Evolutionary conservation across 1,284 basidiomycete genomes (phyloP).

Genomic region (Amylostereum areolatum): DNA sequence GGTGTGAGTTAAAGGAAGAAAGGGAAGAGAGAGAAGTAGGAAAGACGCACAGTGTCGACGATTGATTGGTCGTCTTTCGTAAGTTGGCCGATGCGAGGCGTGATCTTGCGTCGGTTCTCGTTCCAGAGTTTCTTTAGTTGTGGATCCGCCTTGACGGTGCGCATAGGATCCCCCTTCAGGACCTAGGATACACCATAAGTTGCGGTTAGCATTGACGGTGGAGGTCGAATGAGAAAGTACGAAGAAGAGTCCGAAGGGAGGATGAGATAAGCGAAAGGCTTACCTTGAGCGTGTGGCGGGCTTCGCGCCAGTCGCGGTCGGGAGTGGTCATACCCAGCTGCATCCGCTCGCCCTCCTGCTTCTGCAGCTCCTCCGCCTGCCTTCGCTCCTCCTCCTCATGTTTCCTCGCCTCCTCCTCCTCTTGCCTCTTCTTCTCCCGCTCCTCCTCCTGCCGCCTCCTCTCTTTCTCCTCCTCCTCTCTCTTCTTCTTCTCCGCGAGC

Average conservation of each 20-base stretch:
- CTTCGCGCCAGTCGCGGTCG: slow-evolving; percentile 64
- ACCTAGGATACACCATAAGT: slow-evolving; percentile 29
- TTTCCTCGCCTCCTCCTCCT: slow-evolving; percentile 18
- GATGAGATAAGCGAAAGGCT: slow-evolving; percentile 6
- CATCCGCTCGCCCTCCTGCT: slow-evolving; percentile 23
- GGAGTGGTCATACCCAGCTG: slow-evolving; percentile 45
- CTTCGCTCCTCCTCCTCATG: slow-evolving; percentile 33
- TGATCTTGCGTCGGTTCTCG: slow-evolving; percentile 77
- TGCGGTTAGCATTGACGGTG: too few relatives aligned
- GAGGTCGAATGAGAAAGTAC: too few relatives aligned
- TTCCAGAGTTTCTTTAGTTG: slow-evolving; percentile 52
- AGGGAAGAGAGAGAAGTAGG: slow-evolving; percentile 1
- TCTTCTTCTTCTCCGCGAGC: slow-evolving; percentile 28
- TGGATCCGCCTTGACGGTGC: slow-evolving; percentile 61
- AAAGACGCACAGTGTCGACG: slow-evolving; percentile 60
- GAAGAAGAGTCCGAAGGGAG: too few relatives aligned
- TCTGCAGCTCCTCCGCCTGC: slow-evolving; percentile 22
- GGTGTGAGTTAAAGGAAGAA: slow-evolving; percentile 1
- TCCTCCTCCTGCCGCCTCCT: slow-evolving; percentile 22
- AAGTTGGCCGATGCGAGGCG: slow-evolving; percentile 87
- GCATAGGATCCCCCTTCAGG: slow-evolving; percentile 76
- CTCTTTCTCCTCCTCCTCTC: slow-evolving; percentile 17
- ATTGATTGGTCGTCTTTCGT: slow-evolving; percentile 78
- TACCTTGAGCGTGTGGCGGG: slow-evolving; percentile 57
- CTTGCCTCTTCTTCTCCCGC: slow-evolving; percentile 24